phyloP scores from a whole-genome alignment of 2,329 filamentous ascomycete genomes.

The Paracamarosporium sp. region DNA sequence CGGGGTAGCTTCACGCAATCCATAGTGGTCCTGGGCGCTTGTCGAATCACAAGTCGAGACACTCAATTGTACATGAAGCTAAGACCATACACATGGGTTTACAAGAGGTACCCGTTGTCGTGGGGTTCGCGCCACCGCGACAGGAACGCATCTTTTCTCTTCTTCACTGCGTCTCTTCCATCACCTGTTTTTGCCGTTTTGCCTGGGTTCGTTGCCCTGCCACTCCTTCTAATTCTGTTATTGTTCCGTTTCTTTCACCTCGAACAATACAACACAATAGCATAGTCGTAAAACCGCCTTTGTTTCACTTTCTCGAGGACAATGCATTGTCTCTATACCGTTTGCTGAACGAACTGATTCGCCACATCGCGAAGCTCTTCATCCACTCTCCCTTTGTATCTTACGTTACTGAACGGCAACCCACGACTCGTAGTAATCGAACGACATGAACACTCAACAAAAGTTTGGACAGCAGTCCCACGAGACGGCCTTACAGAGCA shows the following conservation, averaged over 20 bases:
- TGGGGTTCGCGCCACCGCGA: conserved; percentile 34
- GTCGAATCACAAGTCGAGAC: conserved; percentile 31
- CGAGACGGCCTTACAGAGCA: conserved; percentile 16
- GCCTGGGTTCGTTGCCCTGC: background rate
- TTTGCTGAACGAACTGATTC: conserved; percentile 3
- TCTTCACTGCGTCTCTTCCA: conserved; percentile 12
- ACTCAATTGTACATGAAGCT: conserved; percentile 26
- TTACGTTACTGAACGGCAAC: background rate
- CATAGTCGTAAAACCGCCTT: conserved; percentile 33
- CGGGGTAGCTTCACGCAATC: conserved; percentile 28
- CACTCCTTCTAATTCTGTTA: conserved; percentile 15
- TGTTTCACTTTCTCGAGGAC: conserved; percentile 40
- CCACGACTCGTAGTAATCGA: background rate
- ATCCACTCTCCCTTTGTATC: conserved; percentile 15
- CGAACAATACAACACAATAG: conserved; percentile 30
- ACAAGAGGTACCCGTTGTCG: conserved; percentile 26
- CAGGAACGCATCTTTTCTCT: conserved; percentile 20
- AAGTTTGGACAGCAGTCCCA: conserved; percentile 22
- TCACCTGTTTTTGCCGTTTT: conserved; percentile 22
- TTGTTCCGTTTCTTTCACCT: conserved; percentile 24
- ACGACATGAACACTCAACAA: conserved; percentile 27
- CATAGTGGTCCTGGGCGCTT: conserved; percentile 32
- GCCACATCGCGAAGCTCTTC: conserved; percentile 6
- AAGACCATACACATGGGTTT: conserved; percentile 29
- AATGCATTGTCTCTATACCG: conserved; percentile 30